Evolutionary conservation across 1,284 basidiomycete genomes (phyloP), one percentile per base, ranked within the genome.

Genomic region (Quambalaria eucalypti): DNA sequence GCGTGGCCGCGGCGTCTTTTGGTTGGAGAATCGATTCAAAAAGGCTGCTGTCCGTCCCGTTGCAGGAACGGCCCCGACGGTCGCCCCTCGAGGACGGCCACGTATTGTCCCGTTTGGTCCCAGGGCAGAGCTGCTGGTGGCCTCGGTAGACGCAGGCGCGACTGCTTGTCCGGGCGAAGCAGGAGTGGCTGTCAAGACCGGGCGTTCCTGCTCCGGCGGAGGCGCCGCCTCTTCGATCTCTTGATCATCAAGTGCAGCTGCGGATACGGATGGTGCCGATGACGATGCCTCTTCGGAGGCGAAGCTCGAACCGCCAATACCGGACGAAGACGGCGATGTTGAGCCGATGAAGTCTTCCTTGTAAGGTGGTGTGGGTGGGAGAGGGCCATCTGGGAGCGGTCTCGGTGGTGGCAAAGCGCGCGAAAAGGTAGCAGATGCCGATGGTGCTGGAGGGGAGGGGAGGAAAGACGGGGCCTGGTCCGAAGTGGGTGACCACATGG

Each of bases 51-150:
- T 42, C 4, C 28, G 48, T 36, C 12, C 30, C 19, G 7, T 42
- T 10, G 44, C 44, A 28, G 67, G 65, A 2, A 69, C 58, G n/a
- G 67, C 67, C 25, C 67, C 67, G n/a, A 69, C 61, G 7, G 67
- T 69, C 28, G 64, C 62, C 10, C 67, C 67, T 55, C 67, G 33
- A 2, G 67, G 65, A 28, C 67, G 54, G 19, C 67, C 67, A 7
- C 51, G 52, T 25, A 57, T 60, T 28, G 55, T 58, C 21, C 47
- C 51, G 28, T 30, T 57, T 3, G 50, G 52, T 4, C 54, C 56
- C 19, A 57, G 31, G 26, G 44, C 26, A n/a, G 53, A 54, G 19
- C 28, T 23, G 21, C 16, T 21, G n/a, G 50, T n/a, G n/a, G n/a
- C n/a, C n/a, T n/a, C 38, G 19, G 38, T 16, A 23, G 50, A 55